Conservation (phyloP, 2,329 filamentous ascomycete genomes). For the Diaporthe longicolla region DNA sequence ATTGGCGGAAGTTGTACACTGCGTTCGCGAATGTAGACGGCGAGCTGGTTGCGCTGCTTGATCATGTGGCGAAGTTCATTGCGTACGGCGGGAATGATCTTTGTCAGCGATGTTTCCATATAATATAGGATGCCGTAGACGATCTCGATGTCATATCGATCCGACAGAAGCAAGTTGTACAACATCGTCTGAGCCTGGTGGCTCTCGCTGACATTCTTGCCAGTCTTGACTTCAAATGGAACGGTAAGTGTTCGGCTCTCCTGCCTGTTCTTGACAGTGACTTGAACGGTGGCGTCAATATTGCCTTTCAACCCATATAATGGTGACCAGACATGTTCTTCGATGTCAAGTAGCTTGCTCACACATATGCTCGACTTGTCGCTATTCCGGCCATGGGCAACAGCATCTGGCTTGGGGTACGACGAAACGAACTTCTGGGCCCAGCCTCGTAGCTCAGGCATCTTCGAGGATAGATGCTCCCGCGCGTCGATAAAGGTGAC, state of each 20-base stretch:
- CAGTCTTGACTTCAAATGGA: constrained; percentile 96
- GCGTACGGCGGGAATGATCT: constrained; percentile 86
- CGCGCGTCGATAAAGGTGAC: constrained; percentile 80
- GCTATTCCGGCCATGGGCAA: constrained; percentile 84
- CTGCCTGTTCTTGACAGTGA: constrained; percentile 81
- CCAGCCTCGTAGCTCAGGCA: constrained; percentile 86
- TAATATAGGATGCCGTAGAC: constrained; percentile 95
- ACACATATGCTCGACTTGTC: constrained; percentile 85
- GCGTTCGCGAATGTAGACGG: constrained; percentile 86
- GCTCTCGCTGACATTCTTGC: constrained; percentile 83
- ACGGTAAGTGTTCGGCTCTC: constrained; percentile 81
- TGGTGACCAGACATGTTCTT: constrained; percentile 98
- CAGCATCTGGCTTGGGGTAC: constrained; percentile 74
- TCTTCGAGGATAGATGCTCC: constrained; percentile 86
- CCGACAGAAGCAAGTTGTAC: constrained; percentile 92
- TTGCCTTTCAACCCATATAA: constrained; percentile 98
- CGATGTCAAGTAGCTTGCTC: constrained; percentile 94
- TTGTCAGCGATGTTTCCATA: constrained; percentile 89
- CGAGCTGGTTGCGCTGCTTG: constrained; percentile 92
- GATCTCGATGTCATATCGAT: constrained; percentile 94
- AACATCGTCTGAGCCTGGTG: constrained; percentile 95
- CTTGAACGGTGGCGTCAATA: constrained; percentile 96
- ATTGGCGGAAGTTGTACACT: constrained; percentile 86
- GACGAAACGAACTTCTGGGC: constrained; percentile 83
- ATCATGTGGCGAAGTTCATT: constrained; percentile 97